phyloP scores from a whole-genome alignment of 202 grass and related monocot genomes.

The Sporobolus alterniflorus region DNA sequence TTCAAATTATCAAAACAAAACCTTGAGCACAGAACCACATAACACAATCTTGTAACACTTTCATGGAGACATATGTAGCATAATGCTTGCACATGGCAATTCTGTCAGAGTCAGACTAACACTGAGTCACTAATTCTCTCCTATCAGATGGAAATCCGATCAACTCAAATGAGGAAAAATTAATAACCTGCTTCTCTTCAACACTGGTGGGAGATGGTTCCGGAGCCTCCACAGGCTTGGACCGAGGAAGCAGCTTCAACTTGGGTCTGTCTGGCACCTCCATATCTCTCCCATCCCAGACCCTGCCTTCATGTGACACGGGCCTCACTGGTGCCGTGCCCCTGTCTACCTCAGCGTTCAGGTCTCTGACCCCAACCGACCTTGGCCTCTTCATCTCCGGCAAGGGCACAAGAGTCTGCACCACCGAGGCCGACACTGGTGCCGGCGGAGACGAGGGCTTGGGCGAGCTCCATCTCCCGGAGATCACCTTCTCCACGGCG shows the following conservation, averaged over 20 bases:
- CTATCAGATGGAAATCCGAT: not conserved
- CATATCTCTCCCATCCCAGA: slow-evolving; percentile 36
- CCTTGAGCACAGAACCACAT: not conserved
- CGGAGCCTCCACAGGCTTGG: slow-evolving; percentile 60
- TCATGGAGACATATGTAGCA: not conserved
- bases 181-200: slow-evolving; percentile 65
- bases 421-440: slow-evolving; percentile 13
- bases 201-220: slow-evolving; percentile 49
- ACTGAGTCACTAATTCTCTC: not conserved
- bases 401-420: slow-evolving; percentile 20
- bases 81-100: not conserved
- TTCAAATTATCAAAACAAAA: slow-evolving; percentile 9
- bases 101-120: not conserved
- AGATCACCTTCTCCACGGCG: slow-evolving; percentile 97
- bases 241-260: slow-evolving; percentile 88
- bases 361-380: slow-evolving; percentile 59
- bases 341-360: slow-evolving; percentile 47
- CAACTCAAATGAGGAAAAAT: not conserved
- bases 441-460: slow-evolving; percentile 55
- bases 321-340: slow-evolving; percentile 50
- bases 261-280: slow-evolving; percentile 68
- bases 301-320: slow-evolving; percentile 70
- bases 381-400: slow-evolving; percentile 57
- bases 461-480: slow-evolving; percentile 69
- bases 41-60: slow-evolving; percentile 21